Evolutionary conservation across 2,329 filamentous ascomycete species (phyloP), one percentile per base, ranked within the genome.

Genomic region (Zalaria sp.): DNA sequence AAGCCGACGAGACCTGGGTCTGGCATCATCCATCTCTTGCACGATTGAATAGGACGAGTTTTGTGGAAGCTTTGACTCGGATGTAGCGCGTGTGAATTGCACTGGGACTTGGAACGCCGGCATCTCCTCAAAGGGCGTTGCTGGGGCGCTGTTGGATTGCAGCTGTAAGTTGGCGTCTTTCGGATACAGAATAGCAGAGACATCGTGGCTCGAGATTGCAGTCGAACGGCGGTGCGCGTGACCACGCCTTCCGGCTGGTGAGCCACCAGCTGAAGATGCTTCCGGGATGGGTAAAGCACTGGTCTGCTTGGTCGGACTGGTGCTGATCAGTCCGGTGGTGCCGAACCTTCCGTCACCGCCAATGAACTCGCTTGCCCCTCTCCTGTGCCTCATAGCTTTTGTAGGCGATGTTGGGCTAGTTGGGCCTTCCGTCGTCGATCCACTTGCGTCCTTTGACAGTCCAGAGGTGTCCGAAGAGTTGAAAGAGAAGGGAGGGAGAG

Each of bases 341-440:
- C 67, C 64, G 52, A 60, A 49, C 52, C 66, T 63, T 35, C 63
- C 63, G 51, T 81, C 81, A 5, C 82, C 83, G 32, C 85, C 85
- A 37, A 93, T 83, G 53, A 93, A 87, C 57, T 94, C 87, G 57
- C 87, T 94, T 27, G 79, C 82, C 41, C 83, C 83, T 53, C 88
- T 75, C 52, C 80, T 73, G 56, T 87, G 83, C 46, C 75, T 69
- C 18, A 72, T 67, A 11, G 78, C 70, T 27, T 65, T 63, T 9
- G 56, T 53, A 4, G 62, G 60, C 7, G 55, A 46, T 27, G 50
- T 46, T 34, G 62, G 63, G 36, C 60, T 60, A 7, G 55, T 49
- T 28, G 50, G 47, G n/a, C 38, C 27, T 7, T 7, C n/a, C 7
- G 29, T 7, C n/a, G 29, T 32, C 7, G 29, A 32, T 32, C 7